Conservation (phyloP, 1,139 yeast species). For the Torulaspora globosa region DNA sequence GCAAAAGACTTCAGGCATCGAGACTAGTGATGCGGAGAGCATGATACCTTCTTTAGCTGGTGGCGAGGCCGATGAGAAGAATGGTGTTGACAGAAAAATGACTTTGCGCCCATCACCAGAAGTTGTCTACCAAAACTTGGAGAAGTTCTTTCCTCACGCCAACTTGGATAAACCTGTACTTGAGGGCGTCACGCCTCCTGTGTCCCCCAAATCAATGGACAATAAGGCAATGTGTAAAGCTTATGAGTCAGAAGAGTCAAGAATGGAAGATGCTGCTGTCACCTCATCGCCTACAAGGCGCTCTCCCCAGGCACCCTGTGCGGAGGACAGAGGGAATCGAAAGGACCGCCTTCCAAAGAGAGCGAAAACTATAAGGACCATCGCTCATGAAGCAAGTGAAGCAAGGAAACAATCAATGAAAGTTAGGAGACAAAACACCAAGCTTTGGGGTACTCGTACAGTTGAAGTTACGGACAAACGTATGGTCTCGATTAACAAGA, state of each 20-base stretch:
- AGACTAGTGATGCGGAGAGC: conserved; percentile 1
- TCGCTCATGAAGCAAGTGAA: conserved; percentile 85
- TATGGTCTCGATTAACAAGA: conserved; percentile 40
- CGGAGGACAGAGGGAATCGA: conserved; percentile 8
- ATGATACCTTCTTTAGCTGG: not conserved
- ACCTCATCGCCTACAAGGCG: not conserved
- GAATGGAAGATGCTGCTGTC: not conserved
- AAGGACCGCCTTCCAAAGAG: conserved; percentile 40
- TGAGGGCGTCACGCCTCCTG: conserved; percentile 63
- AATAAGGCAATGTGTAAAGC: conserved; percentile 12
- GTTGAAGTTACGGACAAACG: conserved; percentile 83
- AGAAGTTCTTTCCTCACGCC: conserved; percentile 86
- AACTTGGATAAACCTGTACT: conserved; percentile 90
- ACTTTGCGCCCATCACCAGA: conserved; percentile 92
- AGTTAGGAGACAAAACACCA: conserved; percentile 75
- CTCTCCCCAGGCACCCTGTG: not conserved
- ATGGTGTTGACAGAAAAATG: conserved; percentile 38
- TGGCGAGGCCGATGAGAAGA: conserved; percentile 19
- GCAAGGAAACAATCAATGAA: conserved; percentile 42
- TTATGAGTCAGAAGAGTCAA: not conserved
- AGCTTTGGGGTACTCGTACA: conserved; percentile 95
- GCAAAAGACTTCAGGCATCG: conserved; percentile 6
- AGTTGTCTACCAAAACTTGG: conserved; percentile 85
- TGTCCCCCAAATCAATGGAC: conserved; percentile 43
- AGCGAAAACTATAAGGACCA: conserved; percentile 85